phyloP scores from a whole-genome alignment of 257 asterid genomes.

The Prunella vulgaris region DNA sequence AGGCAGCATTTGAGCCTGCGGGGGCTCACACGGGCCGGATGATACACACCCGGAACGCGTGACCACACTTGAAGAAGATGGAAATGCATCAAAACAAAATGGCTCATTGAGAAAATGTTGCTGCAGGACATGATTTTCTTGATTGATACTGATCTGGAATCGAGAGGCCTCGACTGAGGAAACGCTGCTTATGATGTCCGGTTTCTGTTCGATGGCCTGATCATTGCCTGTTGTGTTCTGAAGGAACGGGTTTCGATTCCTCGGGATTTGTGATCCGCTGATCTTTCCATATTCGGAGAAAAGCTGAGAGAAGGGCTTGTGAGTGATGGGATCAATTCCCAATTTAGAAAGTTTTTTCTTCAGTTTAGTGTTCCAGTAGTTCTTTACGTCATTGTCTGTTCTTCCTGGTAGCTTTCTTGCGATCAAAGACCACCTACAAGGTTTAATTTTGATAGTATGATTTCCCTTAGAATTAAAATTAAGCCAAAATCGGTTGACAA shows the following conservation, averaged over 20 bases:
- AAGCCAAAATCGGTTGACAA: no score
- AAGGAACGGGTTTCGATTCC: slow-evolving; percentile 30
- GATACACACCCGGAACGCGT: slow-evolving; percentile 33
- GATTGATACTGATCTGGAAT: no score
- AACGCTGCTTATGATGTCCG: slow-evolving; percentile 3
- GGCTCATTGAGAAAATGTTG: slow-evolving; percentile 36
- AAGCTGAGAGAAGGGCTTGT: slow-evolving; percentile 92
- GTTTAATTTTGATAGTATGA: background rate
- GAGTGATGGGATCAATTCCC: slow-evolving; percentile 97
- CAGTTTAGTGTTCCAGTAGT: slow-evolving; percentile 95
- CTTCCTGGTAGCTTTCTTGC: slow-evolving; percentile 81
- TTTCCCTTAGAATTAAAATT: background rate
- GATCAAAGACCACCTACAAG: slow-evolving; percentile 80
- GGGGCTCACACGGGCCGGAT: slow-evolving; percentile 27
- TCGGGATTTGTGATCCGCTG: slow-evolving; percentile 40
- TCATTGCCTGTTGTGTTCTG: slow-evolving; percentile 11
- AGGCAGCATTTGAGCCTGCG: slow-evolving; percentile 30
- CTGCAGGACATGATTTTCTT: slow-evolving; percentile 21
- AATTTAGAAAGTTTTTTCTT: slow-evolving; percentile 78
- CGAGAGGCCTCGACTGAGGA: no score
- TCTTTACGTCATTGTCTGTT: slow-evolving; percentile 95
- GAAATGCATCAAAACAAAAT: slow-evolving; percentile 33
- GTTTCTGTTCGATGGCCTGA: background rate
- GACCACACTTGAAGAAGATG: slow-evolving; percentile 35
- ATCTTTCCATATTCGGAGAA: slow-evolving; percentile 65